These are phyloP conservation scores for Erysimum cheiranthoides DNA, from an alignment of 345 rosid species.

Conservation along the genomic window DNA sequence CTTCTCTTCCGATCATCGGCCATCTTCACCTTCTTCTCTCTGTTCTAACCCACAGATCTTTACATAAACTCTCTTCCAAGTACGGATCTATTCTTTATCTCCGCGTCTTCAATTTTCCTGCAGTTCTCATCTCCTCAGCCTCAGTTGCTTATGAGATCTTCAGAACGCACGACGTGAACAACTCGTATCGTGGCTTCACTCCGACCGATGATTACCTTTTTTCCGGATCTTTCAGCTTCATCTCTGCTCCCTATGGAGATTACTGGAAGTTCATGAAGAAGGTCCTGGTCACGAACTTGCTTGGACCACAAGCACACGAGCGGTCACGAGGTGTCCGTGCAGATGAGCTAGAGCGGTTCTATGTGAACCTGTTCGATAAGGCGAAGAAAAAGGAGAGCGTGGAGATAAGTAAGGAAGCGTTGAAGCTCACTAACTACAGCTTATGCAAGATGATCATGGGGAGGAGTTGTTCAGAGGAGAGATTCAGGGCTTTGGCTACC, in stretches of 20 bases:
- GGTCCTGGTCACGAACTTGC: conserved; percentile 30
- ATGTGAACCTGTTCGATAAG: conserved; percentile 20
- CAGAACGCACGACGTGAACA: conserved; percentile 17
- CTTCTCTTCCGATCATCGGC: conserved; percentile 19
- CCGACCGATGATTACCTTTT: conserved; percentile 11
- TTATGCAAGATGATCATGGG: conserved; percentile 53
- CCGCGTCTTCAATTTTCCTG: conserved; percentile 17
- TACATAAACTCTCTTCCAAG: conserved; percentile 33
- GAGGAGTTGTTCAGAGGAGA: conserved; percentile 5
- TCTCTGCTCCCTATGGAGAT: conserved; percentile 30
- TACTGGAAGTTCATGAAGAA: conserved; percentile 42
- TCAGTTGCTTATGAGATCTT: conserved; percentile 25
- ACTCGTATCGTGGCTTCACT: not conserved
- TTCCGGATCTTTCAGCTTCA: conserved; percentile 14
- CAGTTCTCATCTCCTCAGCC: conserved; percentile 30
- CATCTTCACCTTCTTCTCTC: conserved; percentile 36
- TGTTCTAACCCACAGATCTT: not conserved
- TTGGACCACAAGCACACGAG: conserved; percentile 22
- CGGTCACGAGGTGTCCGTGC: conserved; percentile 15
- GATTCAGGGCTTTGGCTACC: conserved; percentile 6
- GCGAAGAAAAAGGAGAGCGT: conserved; percentile 24
- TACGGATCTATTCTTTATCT: conserved; percentile 36
- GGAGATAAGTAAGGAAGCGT: conserved; percentile 27
- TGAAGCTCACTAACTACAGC: conserved; percentile 35
- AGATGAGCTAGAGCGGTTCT: conserved; percentile 37